phyloP scores from a whole-genome alignment of 169 alveolate genomes.

The Cryptosporidium meleagridis region DNA sequence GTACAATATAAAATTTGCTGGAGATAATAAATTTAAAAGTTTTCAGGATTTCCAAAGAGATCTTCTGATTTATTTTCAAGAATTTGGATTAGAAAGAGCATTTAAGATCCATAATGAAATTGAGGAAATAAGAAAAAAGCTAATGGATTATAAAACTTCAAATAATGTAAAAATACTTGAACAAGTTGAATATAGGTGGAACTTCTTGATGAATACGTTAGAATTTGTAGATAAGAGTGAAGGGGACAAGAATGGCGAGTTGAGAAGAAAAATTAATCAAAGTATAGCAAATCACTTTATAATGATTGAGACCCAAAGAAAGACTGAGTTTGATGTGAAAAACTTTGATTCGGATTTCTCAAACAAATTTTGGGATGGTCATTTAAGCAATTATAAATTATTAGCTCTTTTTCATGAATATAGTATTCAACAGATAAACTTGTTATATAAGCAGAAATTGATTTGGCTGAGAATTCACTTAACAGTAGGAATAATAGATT shows the following conservation, averaged over 20 bases:
- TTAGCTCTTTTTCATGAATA: constrained; percentile 19
- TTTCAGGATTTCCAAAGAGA: constrained; percentile 8
- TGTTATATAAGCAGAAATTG: constrained; percentile 24
- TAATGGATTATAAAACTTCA: neutral
- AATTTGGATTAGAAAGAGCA: constrained; percentile 31
- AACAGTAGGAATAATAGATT: neutral
- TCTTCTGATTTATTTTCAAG: neutral
- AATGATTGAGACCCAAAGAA: neutral
- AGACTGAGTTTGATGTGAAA: neutral
- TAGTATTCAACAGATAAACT: constrained; percentile 9
- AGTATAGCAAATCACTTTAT: constrained; percentile 5
- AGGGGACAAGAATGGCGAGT: neutral
- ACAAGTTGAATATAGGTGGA: constrained; percentile 29
- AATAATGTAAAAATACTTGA: neutral
- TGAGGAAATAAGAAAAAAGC: constrained; percentile 6
- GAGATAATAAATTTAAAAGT: neutral
- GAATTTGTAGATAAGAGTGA: neutral
- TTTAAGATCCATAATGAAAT: constrained; percentile 2
- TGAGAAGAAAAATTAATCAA: neutral
- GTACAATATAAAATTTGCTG: neutral
- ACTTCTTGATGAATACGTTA: neutral
- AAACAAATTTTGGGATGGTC: constrained; percentile 1
- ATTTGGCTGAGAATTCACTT: constrained; percentile 18
- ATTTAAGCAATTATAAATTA: neutral
- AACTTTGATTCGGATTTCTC: constrained; percentile 17